These are phyloP conservation scores for Phytophthora pinifolia DNA, from an alignment of 352 stramenopile genomes.

Conservation along the genomic window DNA sequence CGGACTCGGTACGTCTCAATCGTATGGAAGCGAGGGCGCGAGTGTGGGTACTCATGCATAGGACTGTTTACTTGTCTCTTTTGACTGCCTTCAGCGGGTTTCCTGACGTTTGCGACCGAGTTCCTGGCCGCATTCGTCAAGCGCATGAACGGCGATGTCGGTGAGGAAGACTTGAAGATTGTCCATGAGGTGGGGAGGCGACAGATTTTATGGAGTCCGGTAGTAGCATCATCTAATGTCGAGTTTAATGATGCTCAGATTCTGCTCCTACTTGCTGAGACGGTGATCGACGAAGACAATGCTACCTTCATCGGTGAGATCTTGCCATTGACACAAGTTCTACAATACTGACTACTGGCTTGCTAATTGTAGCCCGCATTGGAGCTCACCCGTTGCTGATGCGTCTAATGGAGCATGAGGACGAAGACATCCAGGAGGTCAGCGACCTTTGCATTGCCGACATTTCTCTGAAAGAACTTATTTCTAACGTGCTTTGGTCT, in stretches of 20 bases:
- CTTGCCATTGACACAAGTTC: not conserved
- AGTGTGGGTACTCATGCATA: no score
- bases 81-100: no score
- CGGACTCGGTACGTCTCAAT: constrained; percentile 61
- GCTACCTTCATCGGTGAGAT: constrained; percentile 67
- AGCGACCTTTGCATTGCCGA: not conserved
- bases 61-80: no score
- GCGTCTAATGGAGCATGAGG: constrained; percentile 78
- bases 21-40: no score
- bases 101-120: constrained; percentile 52
- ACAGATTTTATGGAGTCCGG: not conserved
- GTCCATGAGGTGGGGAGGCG: constrained; percentile 36
- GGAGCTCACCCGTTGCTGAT: constrained; percentile 67
- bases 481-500: not conserved
- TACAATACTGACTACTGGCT: not conserved
- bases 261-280: constrained; percentile 43
- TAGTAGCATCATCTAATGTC: not conserved
- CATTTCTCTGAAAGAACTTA: not conserved
- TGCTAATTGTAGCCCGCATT: constrained; percentile 43
- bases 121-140: constrained; percentile 53
- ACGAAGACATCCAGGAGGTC: constrained; percentile 77
- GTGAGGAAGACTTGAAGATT: constrained; percentile 31
- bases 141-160: constrained; percentile 16
- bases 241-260: constrained; percentile 1
- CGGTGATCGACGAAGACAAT: constrained; percentile 80